Percentiles rank a stretch among this genome's conserved stretches.
Conservation (phyloP, 164 flowering plant species). For the Stephania japonica region DNA sequence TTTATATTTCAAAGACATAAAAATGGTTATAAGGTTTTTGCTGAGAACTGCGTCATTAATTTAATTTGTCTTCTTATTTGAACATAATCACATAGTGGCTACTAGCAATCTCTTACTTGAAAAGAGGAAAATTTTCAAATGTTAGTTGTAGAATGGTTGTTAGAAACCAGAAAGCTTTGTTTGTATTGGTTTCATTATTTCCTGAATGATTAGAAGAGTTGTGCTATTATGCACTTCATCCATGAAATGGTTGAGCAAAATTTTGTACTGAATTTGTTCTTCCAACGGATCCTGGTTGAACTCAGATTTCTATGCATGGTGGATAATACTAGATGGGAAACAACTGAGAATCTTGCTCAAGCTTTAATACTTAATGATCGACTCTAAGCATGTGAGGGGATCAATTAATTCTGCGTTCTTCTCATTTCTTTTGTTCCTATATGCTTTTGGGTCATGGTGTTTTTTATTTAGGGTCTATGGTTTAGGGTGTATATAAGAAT, state of each 20-base stretch:
- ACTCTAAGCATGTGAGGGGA: background rate
- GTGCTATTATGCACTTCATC: background rate
- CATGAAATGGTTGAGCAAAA: background rate
- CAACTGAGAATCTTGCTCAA: background rate
- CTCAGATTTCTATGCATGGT: background rate
- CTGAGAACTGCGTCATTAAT: background rate
- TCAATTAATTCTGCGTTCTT: background rate
- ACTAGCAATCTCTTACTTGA: no score
- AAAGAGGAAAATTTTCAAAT: no score
- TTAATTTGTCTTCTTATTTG: no score
- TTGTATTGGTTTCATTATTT: background rate
- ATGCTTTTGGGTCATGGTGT: no score
- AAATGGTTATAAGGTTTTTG: background rate
- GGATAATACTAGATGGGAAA: background rate
- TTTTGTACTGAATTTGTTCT: background rate
- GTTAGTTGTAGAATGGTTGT: no score
- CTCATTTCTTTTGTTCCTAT: no score
- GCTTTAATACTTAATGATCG: no score
- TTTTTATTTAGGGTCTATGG: no score
- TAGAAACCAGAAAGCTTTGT: background rate
- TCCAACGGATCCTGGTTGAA: background rate
- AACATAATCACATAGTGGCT: no score
- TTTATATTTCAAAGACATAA: no score
- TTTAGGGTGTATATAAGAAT: no score
- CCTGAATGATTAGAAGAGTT: background rate